Percentiles rank a stretch among this genome's conserved stretches.
These are phyloP conservation scores for Vigna hirtella DNA, from an alignment of 306 rosid genomes.

Conservation along the genomic window DNA sequence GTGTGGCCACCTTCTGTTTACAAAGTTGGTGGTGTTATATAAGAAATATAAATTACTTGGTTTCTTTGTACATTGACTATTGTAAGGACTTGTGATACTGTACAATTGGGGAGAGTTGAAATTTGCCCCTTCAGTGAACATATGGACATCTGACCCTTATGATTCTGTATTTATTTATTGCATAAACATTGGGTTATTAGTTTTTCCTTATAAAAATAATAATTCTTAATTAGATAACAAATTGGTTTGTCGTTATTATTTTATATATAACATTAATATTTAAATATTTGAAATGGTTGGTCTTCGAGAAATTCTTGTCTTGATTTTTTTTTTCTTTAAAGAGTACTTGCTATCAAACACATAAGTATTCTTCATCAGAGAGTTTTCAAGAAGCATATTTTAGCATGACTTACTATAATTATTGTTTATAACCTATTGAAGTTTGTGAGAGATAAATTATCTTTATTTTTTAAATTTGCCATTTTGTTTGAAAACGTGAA, in stretches of 20 bases:
- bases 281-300: not conserved
- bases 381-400: too few species aligned
- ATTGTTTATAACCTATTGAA: not conserved
- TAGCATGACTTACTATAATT: too few species aligned
- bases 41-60: conserved; percentile 6
- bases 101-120: not conserved
- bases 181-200: not conserved
- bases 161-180: not conserved
- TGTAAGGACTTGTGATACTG: not conserved
- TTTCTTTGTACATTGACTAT: conserved; percentile 45
- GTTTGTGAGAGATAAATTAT: too few species aligned
- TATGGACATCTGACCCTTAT: conserved; percentile 59
- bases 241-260: not conserved
- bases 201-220: not conserved
- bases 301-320: not conserved
- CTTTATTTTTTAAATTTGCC: too few species aligned
- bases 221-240: not conserved
- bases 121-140: conserved; percentile 52
- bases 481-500: not conserved
- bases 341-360: too few species aligned
- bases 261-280: not conserved
- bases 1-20: not conserved
- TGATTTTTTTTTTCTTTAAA: too few species aligned
- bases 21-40: not conserved
- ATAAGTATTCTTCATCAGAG: too few species aligned